phyloP scores from a whole-genome alignment of 2,329 filamentous ascomycete species.

The Gaeumannomyces tritici region DNA sequence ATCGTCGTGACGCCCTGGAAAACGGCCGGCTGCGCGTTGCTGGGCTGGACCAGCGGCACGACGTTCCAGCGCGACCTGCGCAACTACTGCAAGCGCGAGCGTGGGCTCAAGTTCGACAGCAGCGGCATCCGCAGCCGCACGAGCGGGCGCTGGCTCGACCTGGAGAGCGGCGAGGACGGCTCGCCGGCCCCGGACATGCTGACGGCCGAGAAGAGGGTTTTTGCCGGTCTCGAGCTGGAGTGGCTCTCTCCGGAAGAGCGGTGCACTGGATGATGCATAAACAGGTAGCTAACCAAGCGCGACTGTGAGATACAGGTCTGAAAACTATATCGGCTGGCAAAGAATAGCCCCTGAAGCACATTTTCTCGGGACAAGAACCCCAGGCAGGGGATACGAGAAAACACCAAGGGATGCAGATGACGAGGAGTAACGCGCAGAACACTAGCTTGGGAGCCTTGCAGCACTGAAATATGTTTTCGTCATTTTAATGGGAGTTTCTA shows the following conservation, averaged over 20 bases:
- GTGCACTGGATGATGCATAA: conserved; percentile 61
- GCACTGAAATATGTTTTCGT: not conserved
- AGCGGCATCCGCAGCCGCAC: conserved; percentile 66
- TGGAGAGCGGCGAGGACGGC: conserved; percentile 44
- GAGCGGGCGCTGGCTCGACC: conserved; percentile 61
- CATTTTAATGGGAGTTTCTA: not conserved
- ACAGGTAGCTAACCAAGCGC: too few species aligned
- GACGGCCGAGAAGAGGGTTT: conserved; percentile 71
- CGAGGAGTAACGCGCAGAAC: too few species aligned
- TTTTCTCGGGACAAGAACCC: too few species aligned
- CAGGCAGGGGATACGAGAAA: too few species aligned
- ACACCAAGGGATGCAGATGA: too few species aligned
- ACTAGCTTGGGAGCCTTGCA: not conserved
- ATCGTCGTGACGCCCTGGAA: conserved; percentile 87
- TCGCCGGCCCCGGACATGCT: conserved; percentile 50
- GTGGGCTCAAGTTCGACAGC: conserved; percentile 80
- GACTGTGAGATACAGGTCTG: too few species aligned
- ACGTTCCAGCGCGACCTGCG: conserved; percentile 85
- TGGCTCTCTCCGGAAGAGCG: conserved; percentile 59
- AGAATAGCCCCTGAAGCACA: too few species aligned
- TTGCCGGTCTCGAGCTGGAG: conserved; percentile 63
- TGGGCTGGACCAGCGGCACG: conserved; percentile 82
- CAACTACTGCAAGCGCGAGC: conserved; percentile 64
- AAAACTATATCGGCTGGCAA: too few species aligned
- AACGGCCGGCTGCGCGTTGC: conserved; percentile 76